Evolutionary conservation across 73 alveolate genomes (phyloP).

Genomic region (Paramecium sexaurelia): DNA sequence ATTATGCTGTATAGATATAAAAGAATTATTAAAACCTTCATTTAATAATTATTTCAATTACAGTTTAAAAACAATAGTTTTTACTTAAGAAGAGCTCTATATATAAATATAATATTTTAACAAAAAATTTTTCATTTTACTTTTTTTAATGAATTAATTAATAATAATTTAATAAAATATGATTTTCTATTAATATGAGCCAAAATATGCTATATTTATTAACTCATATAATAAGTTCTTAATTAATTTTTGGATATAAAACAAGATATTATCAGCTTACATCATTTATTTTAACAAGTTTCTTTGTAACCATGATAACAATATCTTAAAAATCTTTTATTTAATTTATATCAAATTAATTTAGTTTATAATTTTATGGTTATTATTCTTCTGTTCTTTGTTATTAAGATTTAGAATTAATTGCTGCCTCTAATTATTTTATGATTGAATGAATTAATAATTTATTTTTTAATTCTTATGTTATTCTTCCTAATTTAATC

Average conservation of each 20-base stretch:
- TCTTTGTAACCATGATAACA: neutral
- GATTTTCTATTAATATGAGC: too few relatives aligned
- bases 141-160: too few relatives aligned
- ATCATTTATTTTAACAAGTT: neutral
- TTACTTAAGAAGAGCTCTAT: too few relatives aligned
- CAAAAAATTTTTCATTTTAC: too few relatives aligned
- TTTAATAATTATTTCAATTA: too few relatives aligned
- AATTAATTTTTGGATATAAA: neutral
- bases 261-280: neutral
- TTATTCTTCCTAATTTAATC: neutral
- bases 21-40: too few relatives aligned
- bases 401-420: neutral
- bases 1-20: too few relatives aligned
- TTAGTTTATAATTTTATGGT: neutral
- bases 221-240: neutral
- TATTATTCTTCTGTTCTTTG: neutral
- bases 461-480: conserved; percentile 10
- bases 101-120: too few relatives aligned
- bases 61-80: too few relatives aligned
- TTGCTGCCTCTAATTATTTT: neutral
- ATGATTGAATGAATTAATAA: neutral
- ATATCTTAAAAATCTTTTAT: neutral
- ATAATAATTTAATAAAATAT: too few relatives aligned
- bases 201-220: too few relatives aligned
- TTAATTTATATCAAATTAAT: neutral